Conservation (phyloP, 2,329 filamentous ascomycete genomes). For the Cladorrhinum sp. region DNA sequence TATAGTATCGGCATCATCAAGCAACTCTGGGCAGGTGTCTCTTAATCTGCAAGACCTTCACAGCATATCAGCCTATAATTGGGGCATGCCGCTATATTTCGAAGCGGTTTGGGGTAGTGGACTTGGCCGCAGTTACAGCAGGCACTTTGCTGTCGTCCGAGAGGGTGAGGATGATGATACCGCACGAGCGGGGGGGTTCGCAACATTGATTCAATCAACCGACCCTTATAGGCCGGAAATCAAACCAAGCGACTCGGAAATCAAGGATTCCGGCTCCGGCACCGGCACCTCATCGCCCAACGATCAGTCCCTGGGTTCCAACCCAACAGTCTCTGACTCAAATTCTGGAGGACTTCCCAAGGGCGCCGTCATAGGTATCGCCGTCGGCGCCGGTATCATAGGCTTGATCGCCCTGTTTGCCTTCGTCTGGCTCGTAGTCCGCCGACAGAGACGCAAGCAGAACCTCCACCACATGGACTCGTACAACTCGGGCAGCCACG, state of each 20-base stretch:
- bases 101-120: constrained; percentile 17
- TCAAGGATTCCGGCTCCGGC: no score
- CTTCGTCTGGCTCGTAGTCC: constrained; percentile 43
- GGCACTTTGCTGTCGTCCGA: constrained; percentile 18
- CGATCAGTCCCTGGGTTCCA: no score
- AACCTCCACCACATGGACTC: constrained; percentile 26
- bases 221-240: no score
- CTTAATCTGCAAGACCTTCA: no score
- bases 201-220: no score
- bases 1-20: no score
- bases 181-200: no score
- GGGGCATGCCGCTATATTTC: constrained; percentile 15
- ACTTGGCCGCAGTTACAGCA: constrained; percentile 16
- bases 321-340: not conserved
- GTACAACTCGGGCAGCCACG: constrained; percentile 26
- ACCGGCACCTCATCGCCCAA: no score
- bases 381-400: constrained; percentile 39
- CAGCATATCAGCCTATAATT: not conserved
- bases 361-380: constrained; percentile 48
- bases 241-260: no score
- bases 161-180: no score
- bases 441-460: constrained; percentile 36
- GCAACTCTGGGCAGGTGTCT: no score
- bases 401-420: constrained; percentile 39
- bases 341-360: constrained; percentile 32